phyloP scores from a whole-genome alignment of 2,329 filamentous ascomycete genomes.

The Penicillium sp. region DNA sequence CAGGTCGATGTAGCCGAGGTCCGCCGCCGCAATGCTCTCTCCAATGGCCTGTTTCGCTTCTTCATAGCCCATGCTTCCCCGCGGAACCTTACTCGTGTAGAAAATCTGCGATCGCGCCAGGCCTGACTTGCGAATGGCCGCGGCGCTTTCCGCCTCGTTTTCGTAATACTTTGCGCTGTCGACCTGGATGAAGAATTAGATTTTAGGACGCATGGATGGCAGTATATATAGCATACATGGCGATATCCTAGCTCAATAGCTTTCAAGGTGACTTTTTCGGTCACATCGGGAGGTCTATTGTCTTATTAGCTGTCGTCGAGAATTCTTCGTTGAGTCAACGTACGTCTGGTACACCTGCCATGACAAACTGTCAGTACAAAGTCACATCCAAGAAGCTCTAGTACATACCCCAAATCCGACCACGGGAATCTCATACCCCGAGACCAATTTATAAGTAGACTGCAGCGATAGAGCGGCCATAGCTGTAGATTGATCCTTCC shows the following conservation, averaged over 20 bases:
- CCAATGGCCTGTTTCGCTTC: constrained; percentile 59
- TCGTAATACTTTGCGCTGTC: constrained; percentile 55
- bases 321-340: constrained; percentile 1
- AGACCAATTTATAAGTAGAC: constrained; percentile 37
- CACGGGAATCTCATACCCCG: constrained; percentile 38
- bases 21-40: constrained; percentile 56
- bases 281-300: constrained; percentile 50
- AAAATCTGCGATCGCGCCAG: constrained; percentile 54
- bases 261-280: constrained; percentile 54
- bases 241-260: constrained; percentile 53
- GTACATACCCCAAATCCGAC: constrained; percentile 40
- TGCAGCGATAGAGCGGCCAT: constrained; percentile 29
- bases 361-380: neutral
- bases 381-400: neutral
- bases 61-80: constrained; percentile 54
- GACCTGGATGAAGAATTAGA: constrained; percentile 34
- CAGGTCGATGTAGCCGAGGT: constrained; percentile 62
- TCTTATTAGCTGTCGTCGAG: neutral
- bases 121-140: constrained; percentile 48
- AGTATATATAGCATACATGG: constrained; percentile 41
- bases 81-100: constrained; percentile 58
- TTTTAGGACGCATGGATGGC: neutral
- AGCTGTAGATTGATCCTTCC: constrained; percentile 3
- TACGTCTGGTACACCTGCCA: constrained; percentile 40
- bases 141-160: constrained; percentile 53